Evolutionary conservation across 495 filamentous ascomycete species (phyloP).

Genomic region (Evansstolkia leycettana): DNA sequence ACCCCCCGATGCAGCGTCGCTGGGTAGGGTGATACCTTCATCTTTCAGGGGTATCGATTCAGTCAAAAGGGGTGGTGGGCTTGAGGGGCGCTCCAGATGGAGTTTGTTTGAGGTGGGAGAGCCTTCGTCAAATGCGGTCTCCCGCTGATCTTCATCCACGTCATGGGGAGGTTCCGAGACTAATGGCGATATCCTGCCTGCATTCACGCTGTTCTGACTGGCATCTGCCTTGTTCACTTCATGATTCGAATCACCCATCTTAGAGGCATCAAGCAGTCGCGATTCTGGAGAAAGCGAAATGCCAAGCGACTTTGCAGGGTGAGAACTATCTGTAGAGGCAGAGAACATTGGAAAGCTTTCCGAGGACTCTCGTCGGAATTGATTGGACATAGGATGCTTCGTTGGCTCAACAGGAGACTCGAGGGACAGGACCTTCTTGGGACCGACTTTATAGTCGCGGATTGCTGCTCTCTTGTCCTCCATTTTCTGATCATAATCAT

Average conservation of each 20-base stretch:
- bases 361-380: slow-evolving; percentile 56
- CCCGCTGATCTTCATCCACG: slow-evolving; percentile 11
- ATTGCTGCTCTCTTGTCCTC: slow-evolving; percentile 33
- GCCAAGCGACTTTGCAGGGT: slow-evolving; percentile 30
- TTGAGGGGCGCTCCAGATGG: slow-evolving; percentile 31
- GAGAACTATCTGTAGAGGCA: slow-evolving; percentile 53
- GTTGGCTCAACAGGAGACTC: slow-evolving; percentile 22
- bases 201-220: slow-evolving; percentile 1
- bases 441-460: slow-evolving; percentile 30
- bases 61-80: slow-evolving; percentile 22
- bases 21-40: neutral
- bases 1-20: neutral
- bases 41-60: slow-evolving; percentile 24
- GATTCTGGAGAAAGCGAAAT: slow-evolving; percentile 29
- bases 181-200: slow-evolving; percentile 14
- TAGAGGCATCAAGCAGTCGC: slow-evolving; percentile 9
- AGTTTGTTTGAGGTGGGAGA: slow-evolving; percentile 10
- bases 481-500: slow-evolving; percentile 31
- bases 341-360: slow-evolving; percentile 80
- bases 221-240: slow-evolving; percentile 6
- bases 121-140: slow-evolving; percentile 13
- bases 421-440: slow-evolving; percentile 32
- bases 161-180: slow-evolving; percentile 6
- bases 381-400: slow-evolving; percentile 22
- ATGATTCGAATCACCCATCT: slow-evolving; percentile 2